A percentile compares a stretch with the other conserved stretches of the same genome.
Evolutionary conservation across 1,139 yeast species (phyloP).

Genomic region (Candida albicans): DNA sequence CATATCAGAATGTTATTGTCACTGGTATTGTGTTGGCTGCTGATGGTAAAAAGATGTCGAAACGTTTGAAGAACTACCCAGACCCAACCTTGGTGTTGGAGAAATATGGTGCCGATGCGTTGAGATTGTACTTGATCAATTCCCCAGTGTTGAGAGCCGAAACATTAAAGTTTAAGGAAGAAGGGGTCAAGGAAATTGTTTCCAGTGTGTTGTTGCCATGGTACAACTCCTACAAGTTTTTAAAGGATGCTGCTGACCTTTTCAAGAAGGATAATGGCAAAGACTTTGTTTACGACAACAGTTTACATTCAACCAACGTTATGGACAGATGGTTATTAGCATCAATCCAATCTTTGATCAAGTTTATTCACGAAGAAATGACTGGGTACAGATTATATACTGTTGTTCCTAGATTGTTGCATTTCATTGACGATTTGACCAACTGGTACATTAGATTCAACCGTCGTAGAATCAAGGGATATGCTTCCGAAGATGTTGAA

Average conservation of each 20-base stretch:
- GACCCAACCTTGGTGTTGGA: constrained; percentile 83
- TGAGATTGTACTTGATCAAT: constrained; percentile 91
- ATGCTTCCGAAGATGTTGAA: constrained; percentile 66
- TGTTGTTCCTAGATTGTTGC: constrained; percentile 88
- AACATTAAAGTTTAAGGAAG: constrained; percentile 94
- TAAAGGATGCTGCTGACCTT: constrained; percentile 89
- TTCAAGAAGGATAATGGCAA: constrained; percentile 71
- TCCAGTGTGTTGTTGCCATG: constrained; percentile 94
- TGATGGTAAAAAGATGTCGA: constrained; percentile 99
- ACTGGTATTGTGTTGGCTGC: constrained; percentile 96
- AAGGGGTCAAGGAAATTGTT: constrained; percentile 97
- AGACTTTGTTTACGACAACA: constrained; percentile 72
- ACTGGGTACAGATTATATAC: constrained; percentile 84
- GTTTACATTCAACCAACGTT: constrained; percentile 70
- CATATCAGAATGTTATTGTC: constrained; percentile 93
- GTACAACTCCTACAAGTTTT: constrained; percentile 97
- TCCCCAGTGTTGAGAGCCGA: constrained; percentile 98
- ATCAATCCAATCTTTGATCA: constrained; percentile 85
- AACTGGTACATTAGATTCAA: constrained; percentile 99
- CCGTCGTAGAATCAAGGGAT: constrained; percentile 96
- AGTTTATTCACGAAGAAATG: constrained; percentile 89
- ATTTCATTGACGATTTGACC: constrained; percentile 90
- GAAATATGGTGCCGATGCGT: constrained; percentile 96
- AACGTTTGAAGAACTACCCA: constrained; percentile 96
- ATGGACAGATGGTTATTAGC: constrained; percentile 99